Percentiles rank a stretch among this genome's conserved stretches.
phyloP scores from a whole-genome alignment of 176 grass and related monocot genomes.

The Guadua angustifolia region DNA sequence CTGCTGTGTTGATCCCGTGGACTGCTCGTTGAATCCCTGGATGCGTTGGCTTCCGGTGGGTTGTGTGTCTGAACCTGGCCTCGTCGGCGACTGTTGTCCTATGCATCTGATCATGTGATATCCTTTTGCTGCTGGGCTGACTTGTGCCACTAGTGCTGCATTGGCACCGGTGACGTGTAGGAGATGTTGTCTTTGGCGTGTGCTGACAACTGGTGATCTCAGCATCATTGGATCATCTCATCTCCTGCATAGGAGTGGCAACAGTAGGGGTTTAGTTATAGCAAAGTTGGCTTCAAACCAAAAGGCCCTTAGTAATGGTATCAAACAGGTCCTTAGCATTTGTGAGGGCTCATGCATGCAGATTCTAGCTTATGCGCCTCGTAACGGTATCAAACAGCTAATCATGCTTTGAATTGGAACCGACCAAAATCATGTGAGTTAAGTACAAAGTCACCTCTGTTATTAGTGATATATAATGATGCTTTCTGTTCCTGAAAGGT shows the following conservation, averaged over 20 bases:
- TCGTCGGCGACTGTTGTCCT: slow-evolving; percentile 1
- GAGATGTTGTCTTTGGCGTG: background rate
- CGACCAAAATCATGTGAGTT: slow-evolving; percentile 25
- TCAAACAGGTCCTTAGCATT: background rate
- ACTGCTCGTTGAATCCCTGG: background rate
- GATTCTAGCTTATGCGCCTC: background rate
- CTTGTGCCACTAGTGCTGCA: slow-evolving; percentile 8
- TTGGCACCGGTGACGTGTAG: slow-evolving; percentile 20
- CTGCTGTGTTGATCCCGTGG: slow-evolving; percentile 4
- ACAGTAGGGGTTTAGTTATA: no score
- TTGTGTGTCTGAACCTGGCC: background rate
- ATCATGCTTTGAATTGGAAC: slow-evolving; percentile 9
- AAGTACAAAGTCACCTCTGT: slow-evolving; percentile 23
- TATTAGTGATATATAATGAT: slow-evolving; percentile 4
- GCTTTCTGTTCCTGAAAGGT: slow-evolving; percentile 25
- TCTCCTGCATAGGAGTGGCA: background rate
- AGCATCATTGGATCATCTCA: slow-evolving; percentile 25
- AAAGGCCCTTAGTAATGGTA: no score
- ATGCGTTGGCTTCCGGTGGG: background rate
- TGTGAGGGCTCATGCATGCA: background rate
- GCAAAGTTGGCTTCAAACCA: no score
- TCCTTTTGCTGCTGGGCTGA: background rate
- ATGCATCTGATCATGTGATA: background rate
- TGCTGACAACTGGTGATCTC: slow-evolving; percentile 33
- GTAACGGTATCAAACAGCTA: background rate